Evolutionary conservation across 75 land plant species (phyloP), one percentile per base, ranked within the genome.

Genomic region (Adiantum capillusveneris): DNA sequence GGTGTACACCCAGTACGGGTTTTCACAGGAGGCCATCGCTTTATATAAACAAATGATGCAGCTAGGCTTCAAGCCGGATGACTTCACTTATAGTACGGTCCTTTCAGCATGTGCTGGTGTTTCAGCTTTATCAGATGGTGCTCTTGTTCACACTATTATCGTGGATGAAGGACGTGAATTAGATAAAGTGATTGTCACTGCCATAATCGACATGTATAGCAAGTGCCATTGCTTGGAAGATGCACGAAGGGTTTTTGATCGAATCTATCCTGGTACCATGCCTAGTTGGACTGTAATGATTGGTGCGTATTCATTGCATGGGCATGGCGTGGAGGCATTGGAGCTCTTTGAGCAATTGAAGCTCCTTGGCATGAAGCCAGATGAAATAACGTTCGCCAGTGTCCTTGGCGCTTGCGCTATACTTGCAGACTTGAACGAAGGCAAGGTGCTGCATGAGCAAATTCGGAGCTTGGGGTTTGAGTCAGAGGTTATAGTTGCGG

Each of bases 1-100:
- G 1, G 68, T 58, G 27, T 57, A 66, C 45, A 69, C 70, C 22
- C 73, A 70, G 19, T 41, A 56, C 24, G 73, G 73, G 17, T 25
- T 25, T 11, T 21, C 29, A 18, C 36, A 20, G 31, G 61, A 65
- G 31, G 68, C 73, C 17, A 18, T 70, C 12, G 59, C 65, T 2
- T 22, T 70, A 16, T 70, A 62, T 28, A 43, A 44, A 7, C 20
- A 31, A 25, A 44, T 70, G 73, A 16, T 29, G 16, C 22, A 30
- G 12, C 41, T 49, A 16, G 53, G 50, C 9, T 25, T 48, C 19
- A 18, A 28, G 18, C 64, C 63, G 22, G 31, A 67, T 25, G 63
- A 42, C 25, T 28, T 67, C 26, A 67, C 69, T 2, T 59, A 44
- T 36, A 58, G 48, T 16, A 48, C 51, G 18, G 69, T 59, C 0